Base-by-base conservation (phyloP, 2,329 filamentous ascomycete species). In the Aspergillus luchuensis region DNA sequence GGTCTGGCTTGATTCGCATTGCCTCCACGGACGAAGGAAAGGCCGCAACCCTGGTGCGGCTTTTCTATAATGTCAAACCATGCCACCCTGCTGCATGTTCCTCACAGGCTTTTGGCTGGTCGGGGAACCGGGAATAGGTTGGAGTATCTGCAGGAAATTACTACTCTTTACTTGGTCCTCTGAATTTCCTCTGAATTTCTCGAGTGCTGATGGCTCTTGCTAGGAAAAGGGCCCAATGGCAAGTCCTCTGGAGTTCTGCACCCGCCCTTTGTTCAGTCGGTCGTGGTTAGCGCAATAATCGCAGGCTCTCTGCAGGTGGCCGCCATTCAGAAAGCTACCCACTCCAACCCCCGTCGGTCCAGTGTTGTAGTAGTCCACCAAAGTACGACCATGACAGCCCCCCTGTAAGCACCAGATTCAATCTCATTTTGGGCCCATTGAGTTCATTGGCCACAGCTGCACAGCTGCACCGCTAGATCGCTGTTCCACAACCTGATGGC, bases 321-420 rank as follows among this genome's bases (percentile, higher is more conserved):
- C 72, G 71, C 49, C 64, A 61, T 63, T 53, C 56, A 61, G 60
- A 33, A 55, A 61, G 25, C 30, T 50, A 47, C 25, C 17, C n/a
- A 25, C 25, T 30, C 57, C 50, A 53, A 51, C 62, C 66, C 61
- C 53, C 60, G 60, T 57, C 60, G 43, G 30, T 48, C 50, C 59
- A 58, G 63, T 58, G 58, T 64, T 57, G 21, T 48, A 25, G 61
- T 64, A 63, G 57, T 59, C 43, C 51, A 30, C 43, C 51, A 30
- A 58, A 63, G 49, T 57, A 60, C 50, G 52, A 48, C 57, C 47
- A 30, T 17, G 23, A n/a, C 21, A 61, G 59, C 59, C 65, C 63
- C 65, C 60, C 56, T 67, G 72, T 75, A 33, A 71, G 65, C 65
- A 71, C 69, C 63, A 66, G 65, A 68, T 72, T 58, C 68, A 70